These are phyloP conservation scores for Hymenoscyphus salicellus DNA, from an alignment of 2,329 filamentous ascomycete species.

Conservation along the genomic window DNA sequence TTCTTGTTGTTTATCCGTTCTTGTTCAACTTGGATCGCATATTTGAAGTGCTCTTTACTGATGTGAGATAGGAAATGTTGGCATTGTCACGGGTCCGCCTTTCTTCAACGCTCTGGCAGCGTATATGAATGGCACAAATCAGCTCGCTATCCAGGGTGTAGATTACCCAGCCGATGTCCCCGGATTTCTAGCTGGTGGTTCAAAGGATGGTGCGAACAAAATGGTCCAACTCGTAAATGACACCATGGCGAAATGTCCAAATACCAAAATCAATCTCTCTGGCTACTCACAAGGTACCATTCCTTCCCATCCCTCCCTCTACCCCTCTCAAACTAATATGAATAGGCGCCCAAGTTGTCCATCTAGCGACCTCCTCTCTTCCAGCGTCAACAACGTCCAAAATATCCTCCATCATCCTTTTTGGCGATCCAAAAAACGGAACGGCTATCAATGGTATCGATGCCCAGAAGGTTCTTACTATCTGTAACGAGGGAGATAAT, in stretches of 20 bases:
- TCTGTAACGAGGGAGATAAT: constrained; percentile 27
- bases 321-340: background rate
- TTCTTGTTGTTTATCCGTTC: background rate
- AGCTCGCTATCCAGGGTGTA: constrained; percentile 53
- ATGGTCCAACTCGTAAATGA: constrained; percentile 36
- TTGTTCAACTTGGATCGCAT: background rate
- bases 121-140: constrained; percentile 41
- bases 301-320: background rate
- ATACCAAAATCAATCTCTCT: constrained; percentile 26
- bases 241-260: constrained; percentile 25
- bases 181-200: constrained; percentile 48
- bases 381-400: constrained; percentile 19
- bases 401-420: constrained; percentile 27
- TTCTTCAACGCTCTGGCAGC: constrained; percentile 30
- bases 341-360: constrained; percentile 30
- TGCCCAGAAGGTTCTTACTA: constrained; percentile 23
- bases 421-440: constrained; percentile 33
- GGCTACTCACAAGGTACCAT: constrained; percentile 27
- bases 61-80: constrained; percentile 28
- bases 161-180: constrained; percentile 47
- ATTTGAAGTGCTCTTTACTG: background rate
- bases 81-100: constrained; percentile 29
- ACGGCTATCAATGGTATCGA: constrained; percentile 25
- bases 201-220: constrained; percentile 41
- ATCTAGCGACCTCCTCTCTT: constrained; percentile 22